Base-by-base conservation (phyloP, 805 yeast species). In the Priceomyces carsonii region DNA sequence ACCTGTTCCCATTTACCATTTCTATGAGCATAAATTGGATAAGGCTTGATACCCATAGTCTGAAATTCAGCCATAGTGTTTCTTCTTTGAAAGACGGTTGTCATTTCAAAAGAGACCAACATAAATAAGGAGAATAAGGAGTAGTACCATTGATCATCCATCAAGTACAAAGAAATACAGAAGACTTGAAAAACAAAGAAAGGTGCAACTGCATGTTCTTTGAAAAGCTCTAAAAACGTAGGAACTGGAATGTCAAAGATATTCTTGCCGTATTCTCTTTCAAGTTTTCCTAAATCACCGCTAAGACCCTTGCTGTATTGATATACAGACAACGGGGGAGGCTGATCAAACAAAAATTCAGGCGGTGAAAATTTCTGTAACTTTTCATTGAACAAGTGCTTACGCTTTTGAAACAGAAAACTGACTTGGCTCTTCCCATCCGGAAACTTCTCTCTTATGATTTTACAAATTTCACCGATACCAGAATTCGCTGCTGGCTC, bases 201-300 rank as follows among this genome's bases (percentile, higher is more conserved):
- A 8, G 99, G 99, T 9, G 99, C 98, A 25, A 93, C 90, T 8
- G 98, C 98, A 59, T 93, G 99, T 63, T 93, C 98, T 55, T 87
- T 83, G 71, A 93, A 93, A 51, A 93, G 71, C 61, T 91, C 98
- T 38, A 75, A 44, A 51, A 93, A 91, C 0, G 96, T 78, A 33
- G 99, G 99, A 36, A 93, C 76, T 19, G 99, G 99, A 47, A 93
- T 91, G 55, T 93, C 99, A 56, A 93, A 93, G 47, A 75, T 75
- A 67, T 93, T 93, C 46, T 72, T 71, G 35, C 99, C 99, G 57
- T 82, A 93, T 40, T 77, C 65, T 53, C 89, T 77, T 28, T 50
- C 47, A 24, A 67, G 48, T 19, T 61, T 65, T 9, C 60, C 69
- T 47, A 80, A 58, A 53, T 77, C 78, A 21, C 82, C 82, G 10